Percentiles rank a stretch among this genome's conserved stretches.
Evolutionary conservation across 2,329 filamentous ascomycete genomes (phyloP).

Genomic region (Aspergillus tubingensis): DNA sequence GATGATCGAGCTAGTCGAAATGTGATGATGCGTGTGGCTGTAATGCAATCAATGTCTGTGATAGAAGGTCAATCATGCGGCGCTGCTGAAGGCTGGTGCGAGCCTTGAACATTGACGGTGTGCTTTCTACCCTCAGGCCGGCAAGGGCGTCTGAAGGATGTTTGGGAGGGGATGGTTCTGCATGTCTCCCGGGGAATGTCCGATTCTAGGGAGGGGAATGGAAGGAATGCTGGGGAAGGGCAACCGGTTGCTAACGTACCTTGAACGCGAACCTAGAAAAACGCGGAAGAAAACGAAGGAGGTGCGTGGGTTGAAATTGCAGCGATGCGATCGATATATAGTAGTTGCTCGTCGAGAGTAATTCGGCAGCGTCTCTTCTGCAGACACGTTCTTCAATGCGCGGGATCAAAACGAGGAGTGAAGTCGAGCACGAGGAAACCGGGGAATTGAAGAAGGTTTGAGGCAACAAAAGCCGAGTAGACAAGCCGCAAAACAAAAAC

Average conservation of each 20-base stretch:
- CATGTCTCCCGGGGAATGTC: slow-evolving; percentile 31
- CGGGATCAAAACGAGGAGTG: slow-evolving; percentile 17
- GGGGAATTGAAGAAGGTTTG: slow-evolving; percentile 18
- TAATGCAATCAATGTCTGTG: not conserved
- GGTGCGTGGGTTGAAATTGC: not conserved
- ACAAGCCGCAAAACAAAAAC: not conserved
- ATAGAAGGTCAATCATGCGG: slow-evolving; percentile 7
- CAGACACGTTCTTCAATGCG: slow-evolving; percentile 19
- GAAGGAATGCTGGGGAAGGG: slow-evolving; percentile 34
- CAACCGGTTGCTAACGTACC: slow-evolving; percentile 25
- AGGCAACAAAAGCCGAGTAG: slow-evolving; percentile 13
- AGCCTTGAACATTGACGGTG: slow-evolving; percentile 12
- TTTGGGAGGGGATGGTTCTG: slow-evolving; percentile 18
- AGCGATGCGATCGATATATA: not conserved
- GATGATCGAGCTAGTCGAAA: not conserved
- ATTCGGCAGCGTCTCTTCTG: not conserved
- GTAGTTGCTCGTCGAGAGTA: not conserved
- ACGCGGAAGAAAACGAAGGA: slow-evolving; percentile 1
- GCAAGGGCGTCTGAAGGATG: slow-evolving; percentile 14
- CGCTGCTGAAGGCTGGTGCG: slow-evolving; percentile 7
- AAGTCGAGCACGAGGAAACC: slow-evolving; percentile 21
- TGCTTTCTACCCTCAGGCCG: slow-evolving; percentile 19
- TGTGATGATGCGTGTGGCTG: slow-evolving; percentile 10
- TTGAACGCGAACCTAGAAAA: slow-evolving; percentile 12
- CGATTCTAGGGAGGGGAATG: slow-evolving; percentile 26